A percentile compares a stretch with the other conserved stretches of the same genome.
Evolutionary conservation across 257 asterid genomes (phyloP).

Genomic region (Solanum ossicruentum): DNA sequence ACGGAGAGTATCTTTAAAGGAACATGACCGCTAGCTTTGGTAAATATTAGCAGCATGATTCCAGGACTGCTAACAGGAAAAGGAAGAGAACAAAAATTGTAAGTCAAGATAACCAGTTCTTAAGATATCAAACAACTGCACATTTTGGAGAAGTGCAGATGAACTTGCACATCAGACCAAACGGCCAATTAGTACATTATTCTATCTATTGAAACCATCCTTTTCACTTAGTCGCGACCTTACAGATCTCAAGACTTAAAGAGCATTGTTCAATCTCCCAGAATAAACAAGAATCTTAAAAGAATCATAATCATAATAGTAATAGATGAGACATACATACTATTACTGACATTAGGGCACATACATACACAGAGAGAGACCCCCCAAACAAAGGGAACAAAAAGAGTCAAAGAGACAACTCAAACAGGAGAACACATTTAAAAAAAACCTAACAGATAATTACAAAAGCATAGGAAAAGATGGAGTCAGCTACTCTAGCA

Average conservation of each 20-base stretch:
- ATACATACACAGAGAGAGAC: background rate
- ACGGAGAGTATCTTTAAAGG: conserved; percentile 84
- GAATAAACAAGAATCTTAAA: background rate
- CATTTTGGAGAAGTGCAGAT: background rate
- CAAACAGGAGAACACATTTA: background rate
- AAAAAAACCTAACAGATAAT: background rate
- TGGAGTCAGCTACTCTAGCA: background rate
- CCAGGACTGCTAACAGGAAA: conserved; percentile 55
- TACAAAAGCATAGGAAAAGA: background rate
- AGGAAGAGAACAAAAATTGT: background rate
- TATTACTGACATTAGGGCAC: background rate
- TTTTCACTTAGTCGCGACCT: background rate
- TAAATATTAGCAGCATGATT: conserved; percentile 74
- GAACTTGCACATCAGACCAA: background rate
- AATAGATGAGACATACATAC: background rate
- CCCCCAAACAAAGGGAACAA: background rate
- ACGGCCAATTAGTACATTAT: background rate
- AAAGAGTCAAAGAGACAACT: background rate
- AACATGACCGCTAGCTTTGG: conserved; percentile 55
- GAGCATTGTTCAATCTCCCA: background rate
- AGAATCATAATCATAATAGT: background rate
- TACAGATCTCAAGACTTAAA: background rate
- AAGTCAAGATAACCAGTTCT: background rate
- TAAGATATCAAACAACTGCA: background rate
- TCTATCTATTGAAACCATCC: background rate